Evolutionary conservation across 352 stramenopile species (phyloP), one percentile per base, ranked within the genome.

Genomic region (Globisporangium megalacanthum): DNA sequence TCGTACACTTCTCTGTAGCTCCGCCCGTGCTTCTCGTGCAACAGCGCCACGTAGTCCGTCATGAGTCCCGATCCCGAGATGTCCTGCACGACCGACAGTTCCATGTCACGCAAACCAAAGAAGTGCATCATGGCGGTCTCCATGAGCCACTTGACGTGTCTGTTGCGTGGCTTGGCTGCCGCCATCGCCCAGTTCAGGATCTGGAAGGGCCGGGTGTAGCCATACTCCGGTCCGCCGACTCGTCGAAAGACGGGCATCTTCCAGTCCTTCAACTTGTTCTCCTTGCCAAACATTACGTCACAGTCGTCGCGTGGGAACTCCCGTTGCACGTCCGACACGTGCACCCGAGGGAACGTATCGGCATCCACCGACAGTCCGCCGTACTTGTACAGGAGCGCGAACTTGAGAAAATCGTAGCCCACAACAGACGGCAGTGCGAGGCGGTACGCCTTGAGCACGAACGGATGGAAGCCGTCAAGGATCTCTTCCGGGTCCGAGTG

Each of bases 131-230:
- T 54, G 4, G 42, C 4, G 1, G n/a, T 49, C 11, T 15, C 9
- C 15, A 64, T 58, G 7, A 64, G 33, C 44, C 51, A 19, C 6
- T 42, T 37, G 29, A 64, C 47, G 44, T 64, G 58, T 14, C n/a
- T 13, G 36, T 64, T 58, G 44, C 58, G 58, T 11, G 51, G 44
- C 44, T 49, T 33, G 19, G 44, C 15, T 4, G 58, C 49, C 2
- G 51, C 36, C 58, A 64, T 64, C 10, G 58, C 58, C 58, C 50
- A 64, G 56, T 65, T 65, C 8, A 65, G 59, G 14, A 56, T 36
- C 45, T 65, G 59, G 19, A 49, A 65, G 15, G 59, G 59, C 6
- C 59, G 59, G 52, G 31, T 60, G 7, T 45, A 48, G 14, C 19
- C 0, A n/a, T 60, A 60, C 41, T 15, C 19, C 1, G 11, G 6